phyloP scores from a whole-genome alignment of 139 green algal genomes.

The Klebsormidium nitens region DNA sequence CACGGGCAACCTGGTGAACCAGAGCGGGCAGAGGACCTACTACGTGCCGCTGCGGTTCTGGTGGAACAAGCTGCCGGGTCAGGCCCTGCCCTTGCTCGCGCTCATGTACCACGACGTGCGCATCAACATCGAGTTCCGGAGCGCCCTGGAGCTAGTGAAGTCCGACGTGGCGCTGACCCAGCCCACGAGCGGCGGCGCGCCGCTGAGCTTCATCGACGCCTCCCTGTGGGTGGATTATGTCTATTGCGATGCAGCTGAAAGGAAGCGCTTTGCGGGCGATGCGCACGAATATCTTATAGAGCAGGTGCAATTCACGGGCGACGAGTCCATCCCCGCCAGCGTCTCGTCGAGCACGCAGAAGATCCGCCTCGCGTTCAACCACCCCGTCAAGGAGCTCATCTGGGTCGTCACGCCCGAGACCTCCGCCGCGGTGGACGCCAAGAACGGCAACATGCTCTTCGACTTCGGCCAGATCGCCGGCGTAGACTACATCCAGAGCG shows the following conservation, averaged over 20 bases:
- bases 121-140: neutral
- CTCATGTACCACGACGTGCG: neutral
- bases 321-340: neutral
- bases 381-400: constrained; percentile 3
- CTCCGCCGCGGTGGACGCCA: neutral
- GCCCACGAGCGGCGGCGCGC: neutral
- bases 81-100: neutral
- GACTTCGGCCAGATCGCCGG: too few relatives aligned
- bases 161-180: neutral
- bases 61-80: neutral
- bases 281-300: neutral
- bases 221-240: neutral
- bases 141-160: neutral
- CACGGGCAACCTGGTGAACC: too few relatives aligned
- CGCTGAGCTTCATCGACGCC: neutral
- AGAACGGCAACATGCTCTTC: neutral
- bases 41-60: neutral
- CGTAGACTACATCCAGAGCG: neutral
- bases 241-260: neutral
- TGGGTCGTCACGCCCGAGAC: neutral
- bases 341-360: neutral
- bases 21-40: too few relatives aligned
- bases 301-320: neutral
- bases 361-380: neutral
- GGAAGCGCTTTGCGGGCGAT: neutral